Conservation (phyloP, 2,329 filamentous ascomycete genomes). For the Leptographium galeiforme region DNA sequence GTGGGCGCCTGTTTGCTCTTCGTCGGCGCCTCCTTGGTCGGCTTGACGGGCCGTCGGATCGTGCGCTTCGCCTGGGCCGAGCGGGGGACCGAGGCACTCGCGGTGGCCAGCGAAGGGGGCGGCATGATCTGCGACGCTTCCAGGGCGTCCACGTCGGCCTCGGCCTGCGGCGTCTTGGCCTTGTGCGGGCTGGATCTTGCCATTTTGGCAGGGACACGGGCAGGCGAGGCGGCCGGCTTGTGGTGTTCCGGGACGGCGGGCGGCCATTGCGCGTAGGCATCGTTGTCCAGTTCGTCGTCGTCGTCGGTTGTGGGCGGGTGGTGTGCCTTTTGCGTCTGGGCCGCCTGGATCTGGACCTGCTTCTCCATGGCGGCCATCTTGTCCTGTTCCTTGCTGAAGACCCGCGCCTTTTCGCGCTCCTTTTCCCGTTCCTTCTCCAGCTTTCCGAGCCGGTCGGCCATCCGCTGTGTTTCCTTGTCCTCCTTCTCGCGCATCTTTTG, state of each 20-base stretch:
- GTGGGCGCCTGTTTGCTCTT: slow-evolving; percentile 58
- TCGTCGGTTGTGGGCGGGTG: slow-evolving; percentile 19
- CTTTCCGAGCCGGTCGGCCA: slow-evolving; percentile 47
- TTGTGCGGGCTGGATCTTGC: slow-evolving; percentile 40
- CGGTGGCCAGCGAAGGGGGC: slow-evolving; percentile 27
- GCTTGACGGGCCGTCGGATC: slow-evolving; percentile 47
- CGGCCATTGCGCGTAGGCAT: not conserved
- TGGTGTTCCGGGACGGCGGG: not conserved
- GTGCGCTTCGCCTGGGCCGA: slow-evolving; percentile 29
- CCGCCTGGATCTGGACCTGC: slow-evolving; percentile 30
- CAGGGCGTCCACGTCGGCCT: slow-evolving; percentile 39
- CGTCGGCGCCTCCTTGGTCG: slow-evolving; percentile 41
- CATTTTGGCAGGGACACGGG: slow-evolving; percentile 29
- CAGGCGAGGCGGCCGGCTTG: slow-evolving; percentile 12
- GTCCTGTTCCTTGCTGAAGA: slow-evolving; percentile 45
- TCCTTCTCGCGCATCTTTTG: slow-evolving; percentile 49
- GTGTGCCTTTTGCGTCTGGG: slow-evolving; percentile 35
- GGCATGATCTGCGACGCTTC: slow-evolving; percentile 44
- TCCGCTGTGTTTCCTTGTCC: slow-evolving; percentile 45
- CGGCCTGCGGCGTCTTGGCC: slow-evolving; percentile 21
- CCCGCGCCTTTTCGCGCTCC: slow-evolving; percentile 53
- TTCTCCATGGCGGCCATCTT: slow-evolving; percentile 30
- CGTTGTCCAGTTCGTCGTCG: slow-evolving; percentile 8
- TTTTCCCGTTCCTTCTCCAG: slow-evolving; percentile 58
- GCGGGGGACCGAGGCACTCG: not conserved